Evolutionary conservation across 1,139 yeast genomes (phyloP), one percentile per base, ranked within the genome.

Genomic region (Scheffersomyces quercinus): DNA sequence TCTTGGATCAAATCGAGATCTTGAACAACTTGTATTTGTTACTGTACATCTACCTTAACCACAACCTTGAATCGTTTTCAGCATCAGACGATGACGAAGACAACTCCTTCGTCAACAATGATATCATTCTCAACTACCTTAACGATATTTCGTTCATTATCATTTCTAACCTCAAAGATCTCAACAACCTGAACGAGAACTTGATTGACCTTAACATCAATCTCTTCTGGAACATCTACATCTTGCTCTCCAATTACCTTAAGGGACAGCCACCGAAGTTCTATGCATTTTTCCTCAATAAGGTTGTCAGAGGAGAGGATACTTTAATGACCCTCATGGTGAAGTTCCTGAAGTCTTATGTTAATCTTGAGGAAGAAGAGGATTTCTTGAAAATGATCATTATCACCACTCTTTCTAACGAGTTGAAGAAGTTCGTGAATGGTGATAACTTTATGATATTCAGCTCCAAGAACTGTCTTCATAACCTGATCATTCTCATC

Each of bases 401-500:
- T 20, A 59, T 70, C 43, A 43, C 70, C 43, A 65, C 79, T 33
- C 52, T 73, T 46, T 53, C 67, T 40, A 77, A 76, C 53, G 82
- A 77, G 51, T 59, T 75, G 45, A 75, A 73, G 48, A 56, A 65
- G 46, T 58, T 60, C 36, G 62, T 60, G 38, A 58, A 58, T 41
- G 64, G 61, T 39, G 67, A 67, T 35, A 57, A 58, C 37, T 53
- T 69, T 41, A 50, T 60, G 36, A 64, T 70, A 10, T 72, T 63
- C 51, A 68, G 68, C 32, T 67, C 67, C 53, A 69, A 67, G 41
- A 73, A 72, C 47, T 62, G 66, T 30, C 59, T 77, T 31, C 82
- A 77, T 49, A 76, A 76, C 51, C 68, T 80, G 1, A 68, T 77
- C 31, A 75, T 77, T 28, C 58, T 75, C 36, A 66, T 75, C 28